phyloP scores from a whole-genome alignment of 1,139 yeast genomes.

The Sugiyamaella grinbergsii region DNA sequence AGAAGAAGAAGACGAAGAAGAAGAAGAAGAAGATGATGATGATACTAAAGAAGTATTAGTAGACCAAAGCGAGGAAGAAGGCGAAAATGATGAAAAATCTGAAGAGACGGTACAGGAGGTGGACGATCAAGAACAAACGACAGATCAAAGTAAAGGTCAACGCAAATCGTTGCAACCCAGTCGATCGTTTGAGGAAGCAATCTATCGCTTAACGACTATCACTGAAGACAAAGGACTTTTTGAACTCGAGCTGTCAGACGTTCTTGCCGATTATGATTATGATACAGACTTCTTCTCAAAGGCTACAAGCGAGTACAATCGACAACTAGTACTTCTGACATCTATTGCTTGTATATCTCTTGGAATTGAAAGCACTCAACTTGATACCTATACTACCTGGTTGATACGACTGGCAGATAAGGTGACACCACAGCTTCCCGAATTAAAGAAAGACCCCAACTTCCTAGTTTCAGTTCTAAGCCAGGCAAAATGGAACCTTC shows the following conservation, averaged over 20 bases:
- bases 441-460: conserved; percentile 16
- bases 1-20: neutral
- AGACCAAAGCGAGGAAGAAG: conserved; percentile 1
- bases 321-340: conserved; percentile 22
- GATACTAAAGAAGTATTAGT: neutral
- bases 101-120: conserved; percentile 4
- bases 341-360: conserved; percentile 25
- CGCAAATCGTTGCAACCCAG: neutral
- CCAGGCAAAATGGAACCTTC: conserved; percentile 20
- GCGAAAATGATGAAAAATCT: neutral
- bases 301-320: conserved; percentile 10
- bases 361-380: conserved; percentile 17
- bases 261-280: conserved; percentile 17
- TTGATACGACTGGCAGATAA: conserved; percentile 14
- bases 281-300: conserved; percentile 5
- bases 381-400: conserved; percentile 18
- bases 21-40: conserved; percentile 3
- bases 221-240: conserved; percentile 10
- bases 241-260: conserved; percentile 14
- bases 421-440: conserved; percentile 16
- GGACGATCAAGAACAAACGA: neutral
- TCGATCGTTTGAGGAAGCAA: conserved; percentile 13
- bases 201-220: conserved; percentile 7
- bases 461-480: conserved; percentile 22
- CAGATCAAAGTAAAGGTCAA: neutral